Conservation (phyloP, 441 rosid genomes). For the Erodium texanum region DNA sequence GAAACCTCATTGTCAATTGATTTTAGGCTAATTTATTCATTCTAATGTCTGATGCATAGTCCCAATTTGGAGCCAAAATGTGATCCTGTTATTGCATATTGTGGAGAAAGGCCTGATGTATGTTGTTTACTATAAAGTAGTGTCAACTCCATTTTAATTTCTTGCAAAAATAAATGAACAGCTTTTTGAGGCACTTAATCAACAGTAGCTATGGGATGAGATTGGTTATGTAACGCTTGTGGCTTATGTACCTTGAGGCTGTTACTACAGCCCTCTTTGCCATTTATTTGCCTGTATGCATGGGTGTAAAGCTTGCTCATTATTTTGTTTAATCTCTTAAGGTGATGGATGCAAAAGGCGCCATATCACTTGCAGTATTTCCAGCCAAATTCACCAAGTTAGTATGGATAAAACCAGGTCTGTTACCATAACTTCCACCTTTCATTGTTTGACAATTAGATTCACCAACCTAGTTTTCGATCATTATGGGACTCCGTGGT, state of each 20-base stretch:
- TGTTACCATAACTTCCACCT: constrained; percentile 6
- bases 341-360: constrained; percentile 74
- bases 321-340: constrained; percentile 14
- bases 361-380: constrained; percentile 62
- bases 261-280: neutral
- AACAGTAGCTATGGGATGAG: neutral
- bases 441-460: neutral
- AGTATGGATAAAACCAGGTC: constrained; percentile 84
- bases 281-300: neutral
- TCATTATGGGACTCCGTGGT: neutral
- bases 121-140: neutral
- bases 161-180: neutral
- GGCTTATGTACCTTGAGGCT: neutral
- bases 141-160: neutral
- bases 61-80: neutral
- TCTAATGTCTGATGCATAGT: neutral
- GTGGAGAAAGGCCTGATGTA: neutral
- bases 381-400: constrained; percentile 89
- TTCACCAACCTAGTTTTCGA: neutral
- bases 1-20: neutral
- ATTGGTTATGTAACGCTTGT: neutral
- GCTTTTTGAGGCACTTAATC: neutral
- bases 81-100: too few species aligned
- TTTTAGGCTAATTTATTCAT: neutral
- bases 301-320: neutral